Conservation (phyloP, 1,284 basidiomycete species). For the Rhodofomes roseus region DNA sequence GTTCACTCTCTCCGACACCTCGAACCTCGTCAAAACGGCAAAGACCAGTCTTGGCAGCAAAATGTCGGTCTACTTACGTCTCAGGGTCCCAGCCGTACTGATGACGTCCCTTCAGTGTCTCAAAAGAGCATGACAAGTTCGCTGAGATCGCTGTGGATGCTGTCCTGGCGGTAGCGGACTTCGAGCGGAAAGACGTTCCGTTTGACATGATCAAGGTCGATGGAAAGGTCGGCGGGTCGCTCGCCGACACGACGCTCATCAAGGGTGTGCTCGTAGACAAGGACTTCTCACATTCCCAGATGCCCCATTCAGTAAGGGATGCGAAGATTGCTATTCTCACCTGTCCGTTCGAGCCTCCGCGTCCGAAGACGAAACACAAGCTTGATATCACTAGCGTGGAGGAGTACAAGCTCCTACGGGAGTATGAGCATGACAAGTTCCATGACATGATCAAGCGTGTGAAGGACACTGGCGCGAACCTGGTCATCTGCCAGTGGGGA, state of each 20-base stretch:
- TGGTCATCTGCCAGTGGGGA: slow-evolving; percentile 99
- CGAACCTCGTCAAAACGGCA: slow-evolving; percentile 90
- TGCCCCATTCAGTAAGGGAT: slow-evolving; percentile 87
- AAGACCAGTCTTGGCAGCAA: slow-evolving; percentile 97
- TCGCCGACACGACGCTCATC: slow-evolving; percentile 92
- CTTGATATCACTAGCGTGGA: slow-evolving; percentile 98
- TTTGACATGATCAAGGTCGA: slow-evolving; percentile 99
- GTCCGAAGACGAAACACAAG: slow-evolving; percentile 99
- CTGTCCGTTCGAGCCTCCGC: slow-evolving; percentile 97
- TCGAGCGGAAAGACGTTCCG: slow-evolving; percentile 92
- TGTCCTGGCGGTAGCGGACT: slow-evolving; percentile 92
- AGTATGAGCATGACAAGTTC: slow-evolving; percentile 97
- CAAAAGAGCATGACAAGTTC: slow-evolving; percentile 93
- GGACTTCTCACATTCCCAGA: slow-evolving; percentile 99
- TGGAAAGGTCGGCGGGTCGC: slow-evolving; percentile 95
- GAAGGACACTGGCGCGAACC: slow-evolving; percentile 96
- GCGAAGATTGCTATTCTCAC: slow-evolving; percentile 96
- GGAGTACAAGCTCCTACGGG: slow-evolving; percentile 93
- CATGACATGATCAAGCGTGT: slow-evolving; percentile 96
- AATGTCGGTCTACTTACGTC: slow-evolving; percentile 61
- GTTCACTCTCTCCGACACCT: slow-evolving; percentile 80
- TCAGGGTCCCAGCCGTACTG: slow-evolving; percentile 1
- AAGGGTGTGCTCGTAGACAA: slow-evolving; percentile 98
- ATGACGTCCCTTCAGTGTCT: slow-evolving; percentile 63
- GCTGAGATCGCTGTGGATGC: slow-evolving; percentile 98